Base-by-base conservation (phyloP, 768 basidiomycete genomes). In the Coprinopsis sp. region DNA sequence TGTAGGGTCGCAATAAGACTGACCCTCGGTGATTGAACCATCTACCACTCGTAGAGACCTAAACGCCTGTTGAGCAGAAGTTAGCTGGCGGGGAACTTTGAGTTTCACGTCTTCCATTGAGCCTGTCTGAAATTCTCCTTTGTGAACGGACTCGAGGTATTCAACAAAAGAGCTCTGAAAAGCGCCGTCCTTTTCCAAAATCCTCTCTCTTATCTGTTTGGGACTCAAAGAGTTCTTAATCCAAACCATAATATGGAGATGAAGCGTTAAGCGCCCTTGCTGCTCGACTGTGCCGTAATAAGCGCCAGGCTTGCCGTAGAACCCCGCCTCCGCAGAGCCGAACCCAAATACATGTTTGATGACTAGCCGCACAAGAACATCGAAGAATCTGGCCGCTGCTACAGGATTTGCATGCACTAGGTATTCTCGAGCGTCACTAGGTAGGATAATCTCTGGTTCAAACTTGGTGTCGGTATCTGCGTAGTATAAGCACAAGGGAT, bases 221-320 rank as follows among this genome's bases (percentile, higher is more conserved):
- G 66, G 69, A 3, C 54, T 56, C 8, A 57, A 31, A 1, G 44
- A 33, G 10, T 55, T 51, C 22, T 43, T 24, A 18, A 70, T 61
- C 68, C 69, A 72, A 1, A 70, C 19, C 5, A 72, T 33, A 39
- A 65, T 33, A 45, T 70, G 69, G 1, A 69, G 33, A 49, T 71
- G 70, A 6, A 70, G 29, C 0, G 67, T 67, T 0, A 68, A 44
- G 8, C 63, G 37, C 1, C 69, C 69, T 51, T 72, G 70, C 24
- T 65, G 61, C 43, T 72, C 69, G 0, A 70, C 67, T 1, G 66
- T 70, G 1, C 70, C 69, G 51, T 69, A 70, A 39, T 70, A 68
- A 0, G 56, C 63, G 11, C 38, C 30, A 1, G 63, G 61, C 0
- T 57, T 22, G 0, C 70, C 67, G 46, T 57, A 69, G 10, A 66